These are phyloP conservation scores for Friedmanniomyces endolithicus DNA, from an alignment of 495 filamentous ascomycete species.

Conservation along the genomic window DNA sequence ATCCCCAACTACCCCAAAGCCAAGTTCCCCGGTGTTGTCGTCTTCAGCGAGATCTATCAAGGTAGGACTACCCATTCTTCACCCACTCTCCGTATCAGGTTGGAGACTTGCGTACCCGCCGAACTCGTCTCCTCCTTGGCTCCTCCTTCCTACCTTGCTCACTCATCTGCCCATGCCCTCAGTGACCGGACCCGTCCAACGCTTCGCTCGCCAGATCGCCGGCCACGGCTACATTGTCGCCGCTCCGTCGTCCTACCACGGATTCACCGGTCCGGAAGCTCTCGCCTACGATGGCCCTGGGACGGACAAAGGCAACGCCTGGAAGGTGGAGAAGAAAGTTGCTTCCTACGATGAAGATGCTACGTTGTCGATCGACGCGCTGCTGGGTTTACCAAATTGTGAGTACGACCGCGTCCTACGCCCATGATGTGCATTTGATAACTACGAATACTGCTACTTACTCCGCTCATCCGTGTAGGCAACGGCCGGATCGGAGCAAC, in stretches of 20 bases:
- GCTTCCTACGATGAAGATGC: slow-evolving; percentile 85
- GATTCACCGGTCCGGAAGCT: slow-evolving; percentile 77
- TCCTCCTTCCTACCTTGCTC: not conserved
- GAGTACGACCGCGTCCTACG: not conserved
- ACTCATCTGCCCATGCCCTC: not conserved
- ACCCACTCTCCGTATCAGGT: not conserved
- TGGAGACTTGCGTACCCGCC: too few relatives aligned
- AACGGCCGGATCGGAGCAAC: slow-evolving; percentile 76
- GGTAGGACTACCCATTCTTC: slow-evolving; percentile 37
- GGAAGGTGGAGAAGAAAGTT: slow-evolving; percentile 66
- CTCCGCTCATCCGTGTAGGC: not conserved
- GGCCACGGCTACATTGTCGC: slow-evolving; percentile 89
- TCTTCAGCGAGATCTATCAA: slow-evolving; percentile 96
- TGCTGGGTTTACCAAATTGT: slow-evolving; percentile 65
- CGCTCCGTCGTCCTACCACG: slow-evolving; percentile 83
- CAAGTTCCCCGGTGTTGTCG: slow-evolving; percentile 76
- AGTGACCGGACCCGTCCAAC: slow-evolving; percentile 87
- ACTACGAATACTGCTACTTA: not conserved
- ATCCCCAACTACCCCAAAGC: slow-evolving; percentile 78
- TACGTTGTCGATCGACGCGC: slow-evolving; percentile 54
- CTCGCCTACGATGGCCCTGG: slow-evolving; percentile 78
- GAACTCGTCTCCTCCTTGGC: too few relatives aligned
- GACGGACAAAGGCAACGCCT: slow-evolving; percentile 76
- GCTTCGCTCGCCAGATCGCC: slow-evolving; percentile 85
- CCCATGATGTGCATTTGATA: not conserved